These are phyloP conservation scores for Alternaria gaisen DNA, from an alignment of 2,329 filamentous ascomycete species.

Conservation along the genomic window DNA sequence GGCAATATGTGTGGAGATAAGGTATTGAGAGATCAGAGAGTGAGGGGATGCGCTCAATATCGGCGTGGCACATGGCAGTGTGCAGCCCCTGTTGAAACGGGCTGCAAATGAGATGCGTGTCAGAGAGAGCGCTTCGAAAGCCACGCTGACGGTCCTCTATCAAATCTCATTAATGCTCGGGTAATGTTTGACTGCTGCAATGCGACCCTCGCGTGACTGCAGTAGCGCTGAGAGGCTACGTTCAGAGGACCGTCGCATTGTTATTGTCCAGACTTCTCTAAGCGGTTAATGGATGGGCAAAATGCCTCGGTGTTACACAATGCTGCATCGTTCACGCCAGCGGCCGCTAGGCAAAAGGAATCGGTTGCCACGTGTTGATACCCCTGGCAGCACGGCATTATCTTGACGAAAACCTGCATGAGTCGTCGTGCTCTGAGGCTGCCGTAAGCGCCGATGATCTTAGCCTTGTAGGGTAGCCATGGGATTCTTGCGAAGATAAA, in stretches of 20 bases:
- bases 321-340: conserved; percentile 40
- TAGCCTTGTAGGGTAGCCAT: conserved; percentile 20
- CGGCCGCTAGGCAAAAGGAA: conserved; percentile 41
- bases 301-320: conserved; percentile 20
- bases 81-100: conserved; percentile 33
- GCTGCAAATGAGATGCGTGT: conserved; percentile 31
- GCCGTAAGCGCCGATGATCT: conserved; percentile 36
- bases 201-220: conserved; percentile 25
- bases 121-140: conserved; percentile 31
- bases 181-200: conserved; percentile 20
- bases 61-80: conserved; percentile 30
- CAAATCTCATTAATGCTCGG: conserved; percentile 15
- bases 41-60: conserved; percentile 27
- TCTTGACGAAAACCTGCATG: conserved; percentile 34
- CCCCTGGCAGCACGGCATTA: conserved; percentile 38
- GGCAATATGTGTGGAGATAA: conserved; percentile 39
- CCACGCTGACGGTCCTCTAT: conserved; percentile 20
- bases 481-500: conserved; percentile 20
- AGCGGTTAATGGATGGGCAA: conserved; percentile 10
- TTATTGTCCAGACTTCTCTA: neutral
- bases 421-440: conserved; percentile 38
- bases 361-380: conserved; percentile 44
- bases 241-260: conserved; percentile 9
- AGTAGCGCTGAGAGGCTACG: conserved; percentile 22
- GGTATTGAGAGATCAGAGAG: conserved; percentile 13